Base-by-base conservation (phyloP, 2,329 filamentous ascomycete species). In the Colletotrichum sp. region DNA sequence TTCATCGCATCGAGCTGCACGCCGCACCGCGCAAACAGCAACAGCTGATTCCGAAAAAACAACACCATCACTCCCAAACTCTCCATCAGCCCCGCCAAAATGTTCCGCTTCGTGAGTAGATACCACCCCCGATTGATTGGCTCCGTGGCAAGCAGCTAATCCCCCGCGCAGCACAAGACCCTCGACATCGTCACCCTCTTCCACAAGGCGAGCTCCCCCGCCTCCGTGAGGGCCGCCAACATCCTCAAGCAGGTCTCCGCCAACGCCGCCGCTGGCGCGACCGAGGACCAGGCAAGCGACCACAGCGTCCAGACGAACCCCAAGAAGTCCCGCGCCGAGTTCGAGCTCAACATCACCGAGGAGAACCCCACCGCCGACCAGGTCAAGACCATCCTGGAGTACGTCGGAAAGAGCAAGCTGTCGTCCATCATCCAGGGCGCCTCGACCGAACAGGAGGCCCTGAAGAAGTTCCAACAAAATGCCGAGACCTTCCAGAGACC, bases 181-280 rank as follows among this genome's bases (percentile, higher is more conserved):
- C 91, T 95, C 85, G 96, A 99, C 88, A 95, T 98, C 79, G 92
- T 99, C 83, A 99, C 96, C 77, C 93, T 99, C 89, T 99, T 99
- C 90, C 96, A 98, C 91, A 95, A 95, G 85, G 92, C 96, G 74
- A 90, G 89, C 80, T 91, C 91, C 70, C 91, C 94, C 26, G 90
- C 93, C 78, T 98, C 96, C 5, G 88, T 92, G 67, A 92, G 94
- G 76, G 94, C 94, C 36, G 91, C 93, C 77, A 93, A 91, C 57
- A 87, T 98, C 69, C 91, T 99, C 76, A 98, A 97, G 87, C 93
- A 96, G 86, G 90, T 92, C 36, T 94, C 95, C 30, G 93, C 94
- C 64, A 92, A 92, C 64, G 92, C 95, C 14, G 85, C 91, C 36
- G 89, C 92, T 75, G 89, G 90, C 26, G 92, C 95, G 12, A 95